Evolutionary conservation across 1,284 basidiomycete species (phyloP).

Genomic region (Phellopilus nigrolimitatus): DNA sequence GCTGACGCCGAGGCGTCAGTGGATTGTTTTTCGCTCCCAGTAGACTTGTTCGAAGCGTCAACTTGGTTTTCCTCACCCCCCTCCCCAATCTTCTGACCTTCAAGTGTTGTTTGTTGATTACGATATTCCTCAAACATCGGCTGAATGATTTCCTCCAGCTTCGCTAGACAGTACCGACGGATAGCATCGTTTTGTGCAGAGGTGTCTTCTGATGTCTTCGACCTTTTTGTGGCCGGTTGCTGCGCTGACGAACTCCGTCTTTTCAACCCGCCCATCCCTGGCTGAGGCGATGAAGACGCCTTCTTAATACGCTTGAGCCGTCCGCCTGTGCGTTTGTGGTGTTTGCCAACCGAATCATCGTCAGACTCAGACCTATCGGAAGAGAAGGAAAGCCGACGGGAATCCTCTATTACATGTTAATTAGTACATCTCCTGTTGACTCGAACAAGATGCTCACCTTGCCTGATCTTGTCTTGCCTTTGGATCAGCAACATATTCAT

Average conservation of each 20-base stretch:
- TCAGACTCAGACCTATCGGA: conserved; percentile 17
- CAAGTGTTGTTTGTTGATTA: conserved; percentile 27
- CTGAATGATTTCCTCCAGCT: conserved; percentile 62
- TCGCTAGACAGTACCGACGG: conserved; percentile 70
- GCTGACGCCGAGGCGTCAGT: conserved; percentile 49
- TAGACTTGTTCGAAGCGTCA: conserved; percentile 23
- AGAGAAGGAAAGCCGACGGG: conserved; percentile 29
- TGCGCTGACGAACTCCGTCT: conserved; percentile 18
- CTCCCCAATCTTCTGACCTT: conserved; percentile 29
- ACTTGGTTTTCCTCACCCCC: conserved; percentile 22
- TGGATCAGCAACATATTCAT: conserved; percentile 60
- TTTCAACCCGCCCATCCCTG: conserved; percentile 10
- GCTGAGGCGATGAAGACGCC: conserved; percentile 9
- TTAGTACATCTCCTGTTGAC: conserved; percentile 15
- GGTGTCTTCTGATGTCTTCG: conserved; percentile 33
- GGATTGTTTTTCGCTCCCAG: conserved; percentile 53
- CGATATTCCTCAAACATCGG: conserved; percentile 68
- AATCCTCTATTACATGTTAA: conserved; percentile 22
- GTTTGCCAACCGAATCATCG: conserved; percentile 7
- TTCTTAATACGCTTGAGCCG: conserved; percentile 19
- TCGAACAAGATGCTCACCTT: conserved; percentile 39
- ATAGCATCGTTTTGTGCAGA: conserved; percentile 58
- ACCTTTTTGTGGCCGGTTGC: conserved; percentile 36
- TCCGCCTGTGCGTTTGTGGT: conserved; percentile 8
- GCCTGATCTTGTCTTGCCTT: conserved; percentile 27